Evolutionary conservation across 768 basidiomycete species (phyloP), one percentile per base, ranked within the genome.

Genomic region (Ramaria rubella): DNA sequence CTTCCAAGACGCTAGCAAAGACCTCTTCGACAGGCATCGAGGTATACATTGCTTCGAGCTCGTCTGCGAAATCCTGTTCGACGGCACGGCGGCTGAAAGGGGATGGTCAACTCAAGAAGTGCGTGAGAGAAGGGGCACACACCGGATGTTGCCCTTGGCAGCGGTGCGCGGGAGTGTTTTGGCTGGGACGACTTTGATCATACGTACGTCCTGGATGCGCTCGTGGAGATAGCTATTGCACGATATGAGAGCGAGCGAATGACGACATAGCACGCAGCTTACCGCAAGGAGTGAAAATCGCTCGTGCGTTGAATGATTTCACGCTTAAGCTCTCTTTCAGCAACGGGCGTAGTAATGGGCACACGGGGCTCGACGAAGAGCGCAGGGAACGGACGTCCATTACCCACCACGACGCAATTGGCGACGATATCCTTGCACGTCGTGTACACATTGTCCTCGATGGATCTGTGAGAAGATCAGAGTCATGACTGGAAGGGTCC

Each of bases 361-460:
- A 34, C 29, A 21, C 57, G 31, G 14, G 68, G 65, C 55, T 72
- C 70, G 5, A 69, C 63, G 17, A 72, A 64, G 4, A 72, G 63
- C 0, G 69, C 62, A 3, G 67, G 56, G 4, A 57, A 59, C 2
- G 68, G 65, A 49, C 65, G 64, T 55, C 68, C 65, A 34, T 73
- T 67, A 3, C 72, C 72, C 12, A 70, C 69, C 11, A 69, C 68
- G 14, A 66, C 65, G 48, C 66, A 68, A 56, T 68, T 69, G 17
- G 59, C 61, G 0, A 71, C 65, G 15, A 72, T 42, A 56, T 69
- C 68, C 38, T 15, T 1, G 51, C 70, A 71, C 1, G 60, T 63
- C 23, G 57, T 55, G 23, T 65, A 49, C 4, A 68, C 60, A 40
- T 70, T 67, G 52, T 73, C 70, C 53, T 72, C 71, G 38, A 72